A percentile compares a stretch with the other conserved stretches of the same genome.
These are phyloP conservation scores for Carex myosuroides DNA, from an alignment of 176 grass and related monocot species.

Conservation along the genomic window DNA sequence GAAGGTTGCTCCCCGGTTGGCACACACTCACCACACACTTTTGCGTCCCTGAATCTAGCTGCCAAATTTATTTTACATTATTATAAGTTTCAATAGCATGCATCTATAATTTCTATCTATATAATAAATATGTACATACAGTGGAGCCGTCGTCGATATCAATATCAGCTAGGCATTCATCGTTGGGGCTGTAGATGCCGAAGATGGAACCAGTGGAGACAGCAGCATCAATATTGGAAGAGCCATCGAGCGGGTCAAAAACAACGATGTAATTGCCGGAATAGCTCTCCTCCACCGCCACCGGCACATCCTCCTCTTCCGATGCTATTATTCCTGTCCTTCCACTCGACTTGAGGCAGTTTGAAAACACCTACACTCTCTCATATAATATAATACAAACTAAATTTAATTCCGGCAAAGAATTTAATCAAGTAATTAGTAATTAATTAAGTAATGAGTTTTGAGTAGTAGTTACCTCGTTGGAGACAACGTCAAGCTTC, in stretches of 20 bases:
- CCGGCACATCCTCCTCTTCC: conserved; percentile 96
- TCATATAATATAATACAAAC: background rate
- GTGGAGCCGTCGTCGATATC: conserved; percentile 22
- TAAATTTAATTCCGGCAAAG: background rate
- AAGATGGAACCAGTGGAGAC: conserved; percentile 99
- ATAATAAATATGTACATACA: conserved; percentile 23
- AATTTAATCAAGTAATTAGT: background rate
- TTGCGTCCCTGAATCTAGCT: conserved; percentile 63
- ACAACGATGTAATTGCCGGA: conserved; percentile 98
- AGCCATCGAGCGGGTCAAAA: conserved; percentile 93
- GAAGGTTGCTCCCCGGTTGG: conserved; percentile 88
- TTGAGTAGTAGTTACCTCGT: conserved; percentile 41
- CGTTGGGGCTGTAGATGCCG: conserved; percentile 92
- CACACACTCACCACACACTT: conserved; percentile 96
- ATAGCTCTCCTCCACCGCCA: conserved; percentile 91
- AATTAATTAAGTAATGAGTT: background rate
- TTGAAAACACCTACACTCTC: conserved; percentile 78
- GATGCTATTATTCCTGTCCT: conserved; percentile 94
- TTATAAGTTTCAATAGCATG: too few relatives aligned
- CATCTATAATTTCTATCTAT: background rate
- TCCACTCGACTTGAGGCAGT: conserved; percentile 84
- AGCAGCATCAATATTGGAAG: conserved; percentile 98
- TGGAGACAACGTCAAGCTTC: conserved; percentile 96
- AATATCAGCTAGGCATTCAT: conserved; percentile 70
- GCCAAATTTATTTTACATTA: background rate